A percentile compares a stretch with the other conserved stretches of the same genome.
Conservation (phyloP, 2,329 filamentous ascomycete species). For the Tolypocladium amazonense region DNA sequence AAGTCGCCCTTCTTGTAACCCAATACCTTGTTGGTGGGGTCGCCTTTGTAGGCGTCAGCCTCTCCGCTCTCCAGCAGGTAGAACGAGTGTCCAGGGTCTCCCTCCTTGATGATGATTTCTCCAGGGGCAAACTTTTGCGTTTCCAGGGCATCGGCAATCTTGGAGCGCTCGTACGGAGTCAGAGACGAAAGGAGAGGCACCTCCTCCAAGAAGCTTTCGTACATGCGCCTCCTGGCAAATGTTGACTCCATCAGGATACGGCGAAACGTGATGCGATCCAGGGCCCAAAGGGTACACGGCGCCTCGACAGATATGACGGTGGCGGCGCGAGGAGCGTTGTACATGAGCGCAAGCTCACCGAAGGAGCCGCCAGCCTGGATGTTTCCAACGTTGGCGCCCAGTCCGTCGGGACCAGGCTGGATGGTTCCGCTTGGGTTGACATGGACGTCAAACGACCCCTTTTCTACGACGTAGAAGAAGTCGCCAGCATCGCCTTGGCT, state of each 20-base stretch:
- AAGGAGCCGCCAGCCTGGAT: constrained; percentile 89
- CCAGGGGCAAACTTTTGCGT: constrained; percentile 75
- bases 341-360: constrained; percentile 95
- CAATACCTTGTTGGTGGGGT: constrained; percentile 58
- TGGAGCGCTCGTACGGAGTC: constrained; percentile 87
- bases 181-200: constrained; percentile 76
- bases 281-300: constrained; percentile 76
- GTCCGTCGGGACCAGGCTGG: constrained; percentile 69
- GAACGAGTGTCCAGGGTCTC: constrained; percentile 84
- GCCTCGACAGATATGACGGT: constrained; percentile 79
- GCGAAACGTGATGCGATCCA: constrained; percentile 93
- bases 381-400: constrained; percentile 71
- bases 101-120: constrained; percentile 79
- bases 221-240: constrained; percentile 91
- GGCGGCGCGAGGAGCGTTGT: constrained; percentile 91
- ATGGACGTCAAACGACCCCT: constrained; percentile 80
- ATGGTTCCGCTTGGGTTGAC: constrained; percentile 71
- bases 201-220: constrained; percentile 92
- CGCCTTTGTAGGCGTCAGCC: constrained; percentile 78
- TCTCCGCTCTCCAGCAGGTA: constrained; percentile 83
- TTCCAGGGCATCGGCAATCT: constrained; percentile 94
- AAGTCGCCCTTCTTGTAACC: constrained; percentile 87
- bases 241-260: constrained; percentile 97
- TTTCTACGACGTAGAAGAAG: constrained; percentile 96
- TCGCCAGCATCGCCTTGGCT: constrained; percentile 92